A percentile compares a stretch with the other conserved stretches of the same genome.
Conservation (phyloP, 176 grass and related monocot genomes). For the Musa acuminata region DNA sequence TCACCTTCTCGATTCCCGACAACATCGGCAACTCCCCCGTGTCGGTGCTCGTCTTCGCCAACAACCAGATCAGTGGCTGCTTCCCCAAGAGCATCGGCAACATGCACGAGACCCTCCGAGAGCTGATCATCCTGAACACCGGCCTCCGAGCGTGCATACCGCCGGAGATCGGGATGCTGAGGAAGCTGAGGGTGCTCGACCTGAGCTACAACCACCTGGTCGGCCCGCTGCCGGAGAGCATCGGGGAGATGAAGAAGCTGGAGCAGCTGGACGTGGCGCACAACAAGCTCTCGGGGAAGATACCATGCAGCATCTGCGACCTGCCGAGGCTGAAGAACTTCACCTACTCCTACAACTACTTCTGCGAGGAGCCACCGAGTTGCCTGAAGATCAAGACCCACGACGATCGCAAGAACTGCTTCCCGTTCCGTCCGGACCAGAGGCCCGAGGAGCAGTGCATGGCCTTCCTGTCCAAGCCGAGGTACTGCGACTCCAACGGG, state of each 20-base stretch:
- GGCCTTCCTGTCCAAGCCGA: not conserved
- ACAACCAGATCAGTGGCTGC: constrained; percentile 2
- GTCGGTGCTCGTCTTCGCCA: constrained; percentile 5
- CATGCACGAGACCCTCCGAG: not conserved
- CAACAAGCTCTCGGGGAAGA: constrained; percentile 6
- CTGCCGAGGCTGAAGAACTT: constrained; percentile 4
- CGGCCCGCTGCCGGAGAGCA: not conserved
- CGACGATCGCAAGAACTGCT: not conserved
- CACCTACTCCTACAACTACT: constrained; percentile 9
- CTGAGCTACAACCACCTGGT: not conserved
- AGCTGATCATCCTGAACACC: constrained; percentile 5
- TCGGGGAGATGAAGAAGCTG: not conserved
- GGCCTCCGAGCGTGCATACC: not conserved
- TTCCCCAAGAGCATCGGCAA: not conserved
- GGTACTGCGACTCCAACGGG: not conserved
- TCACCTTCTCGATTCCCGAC: constrained; percentile 18
- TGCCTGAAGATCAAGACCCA: not conserved
- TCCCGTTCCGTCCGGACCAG: not conserved
- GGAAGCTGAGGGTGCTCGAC: not conserved
- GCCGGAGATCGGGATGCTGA: not conserved
- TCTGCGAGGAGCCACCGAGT: not conserved
- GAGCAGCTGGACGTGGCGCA: constrained; percentile 8
- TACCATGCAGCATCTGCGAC: not conserved
- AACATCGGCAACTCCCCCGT: not conserved
- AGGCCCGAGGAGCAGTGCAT: not conserved